Percentiles rank a stretch among this genome's conserved stretches.
phyloP scores from a whole-genome alignment of 768 basidiomycete species.

The Dentipellis fragilis region DNA sequence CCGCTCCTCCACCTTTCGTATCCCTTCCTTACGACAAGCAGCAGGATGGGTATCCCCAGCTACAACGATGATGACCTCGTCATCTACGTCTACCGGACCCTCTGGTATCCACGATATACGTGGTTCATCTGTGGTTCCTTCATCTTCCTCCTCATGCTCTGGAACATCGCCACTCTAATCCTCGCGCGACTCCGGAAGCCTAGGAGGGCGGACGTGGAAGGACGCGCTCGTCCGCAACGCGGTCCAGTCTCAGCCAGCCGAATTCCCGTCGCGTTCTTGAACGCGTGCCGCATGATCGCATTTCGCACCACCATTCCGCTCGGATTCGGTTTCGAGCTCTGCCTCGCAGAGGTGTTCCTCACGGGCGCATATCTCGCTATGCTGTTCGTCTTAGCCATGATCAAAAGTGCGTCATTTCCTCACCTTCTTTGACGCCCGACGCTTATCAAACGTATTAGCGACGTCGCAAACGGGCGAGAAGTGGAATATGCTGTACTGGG shows the following conservation, averaged over 20 bases:
- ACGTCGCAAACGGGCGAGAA: constrained; percentile 15
- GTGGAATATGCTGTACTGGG: constrained; percentile 16
- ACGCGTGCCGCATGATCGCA: constrained; percentile 21
- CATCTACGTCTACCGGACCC: neutral
- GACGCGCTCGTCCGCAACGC: neutral
- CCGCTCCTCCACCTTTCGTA: too few species aligned
- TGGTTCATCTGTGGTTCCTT: constrained; percentile 33
- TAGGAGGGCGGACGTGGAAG: constrained; percentile 9
- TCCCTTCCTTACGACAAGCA: too few species aligned
- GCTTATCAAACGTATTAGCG: too few species aligned
- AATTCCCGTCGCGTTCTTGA: constrained; percentile 16
- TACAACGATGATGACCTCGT: too few species aligned
- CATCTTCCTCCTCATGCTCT: constrained; percentile 29
- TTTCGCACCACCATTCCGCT: constrained; percentile 23
- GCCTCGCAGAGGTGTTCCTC: constrained; percentile 26
- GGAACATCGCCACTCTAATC: constrained; percentile 21
- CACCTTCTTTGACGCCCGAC: too few species aligned
- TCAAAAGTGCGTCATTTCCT: constrained; percentile 18
- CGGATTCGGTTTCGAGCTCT: constrained; percentile 22
- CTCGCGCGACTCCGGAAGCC: neutral
- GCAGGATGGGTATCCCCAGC: too few species aligned
- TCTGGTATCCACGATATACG: constrained; percentile 28
- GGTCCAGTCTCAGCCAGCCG: constrained; percentile 12
- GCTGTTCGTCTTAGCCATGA: constrained; percentile 19
- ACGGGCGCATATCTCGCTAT: constrained; percentile 25